phyloP scores from a whole-genome alignment of 75 land plant species.

The Ceratopteris richardii region DNA sequence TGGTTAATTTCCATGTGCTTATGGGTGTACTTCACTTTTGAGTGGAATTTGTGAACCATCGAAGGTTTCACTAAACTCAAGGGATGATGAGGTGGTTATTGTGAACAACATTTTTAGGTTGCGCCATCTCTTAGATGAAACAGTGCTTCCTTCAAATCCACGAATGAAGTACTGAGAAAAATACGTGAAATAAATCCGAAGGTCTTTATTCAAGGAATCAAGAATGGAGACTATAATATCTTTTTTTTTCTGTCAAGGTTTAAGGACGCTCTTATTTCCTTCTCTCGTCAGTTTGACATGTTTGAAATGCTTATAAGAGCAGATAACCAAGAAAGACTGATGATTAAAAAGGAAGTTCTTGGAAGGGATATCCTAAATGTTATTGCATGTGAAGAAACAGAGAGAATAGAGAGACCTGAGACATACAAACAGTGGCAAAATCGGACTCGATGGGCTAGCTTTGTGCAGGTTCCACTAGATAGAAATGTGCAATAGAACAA shows the following conservation, averaged over 20 bases:
- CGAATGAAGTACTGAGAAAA: slow-evolving; percentile 49
- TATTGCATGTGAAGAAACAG: not conserved
- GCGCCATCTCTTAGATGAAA: slow-evolving; percentile 59
- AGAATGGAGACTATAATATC: slow-evolving; percentile 54
- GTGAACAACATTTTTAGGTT: slow-evolving; percentile 58
- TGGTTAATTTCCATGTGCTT: too few species aligned
- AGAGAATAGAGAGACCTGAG: not conserved
- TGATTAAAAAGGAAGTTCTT: slow-evolving; percentile 41
- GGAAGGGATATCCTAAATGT: slow-evolving; percentile 23
- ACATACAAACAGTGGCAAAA: not conserved
- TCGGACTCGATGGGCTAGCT: not conserved
- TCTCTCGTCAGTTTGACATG: slow-evolving; percentile 55
- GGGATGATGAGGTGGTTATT: slow-evolving; percentile 40
- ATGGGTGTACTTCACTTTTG: too few species aligned
- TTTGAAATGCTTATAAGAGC: slow-evolving; percentile 37
- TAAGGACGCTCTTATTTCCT: slow-evolving; percentile 60
- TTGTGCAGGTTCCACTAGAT: slow-evolving; percentile 31
- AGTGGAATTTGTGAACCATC: too few species aligned
- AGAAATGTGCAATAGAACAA: slow-evolving; percentile 17
- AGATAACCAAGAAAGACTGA: slow-evolving; percentile 40
- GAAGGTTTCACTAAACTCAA: slow-evolving; percentile 32
- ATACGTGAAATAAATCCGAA: slow-evolving; percentile 56
- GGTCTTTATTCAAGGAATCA: slow-evolving; percentile 51
- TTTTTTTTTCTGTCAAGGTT: slow-evolving; percentile 76
- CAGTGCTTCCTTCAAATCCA: slow-evolving; percentile 50